phyloP scores from a whole-genome alignment of 2,329 filamentous ascomycete genomes.

The Pseudogymnoascus sp. region DNA sequence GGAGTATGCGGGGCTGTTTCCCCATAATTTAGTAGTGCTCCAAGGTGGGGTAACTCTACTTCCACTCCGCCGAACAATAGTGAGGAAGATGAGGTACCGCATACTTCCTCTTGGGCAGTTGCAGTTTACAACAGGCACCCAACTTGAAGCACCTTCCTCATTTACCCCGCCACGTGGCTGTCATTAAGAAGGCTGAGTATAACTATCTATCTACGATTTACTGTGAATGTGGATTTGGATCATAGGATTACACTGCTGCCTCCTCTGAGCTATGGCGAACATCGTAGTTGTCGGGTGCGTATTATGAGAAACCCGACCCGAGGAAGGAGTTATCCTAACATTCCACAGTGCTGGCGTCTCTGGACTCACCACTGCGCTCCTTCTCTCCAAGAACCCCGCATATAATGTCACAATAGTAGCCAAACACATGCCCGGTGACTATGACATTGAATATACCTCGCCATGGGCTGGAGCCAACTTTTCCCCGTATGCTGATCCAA shows the following conservation, averaged over 20 bases:
- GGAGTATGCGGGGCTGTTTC: slow-evolving; percentile 4
- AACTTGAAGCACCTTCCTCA: background rate
- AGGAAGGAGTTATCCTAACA: background rate
- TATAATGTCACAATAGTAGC: slow-evolving; percentile 63
- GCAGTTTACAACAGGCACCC: background rate
- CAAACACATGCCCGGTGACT: slow-evolving; percentile 90
- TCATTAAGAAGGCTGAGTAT: background rate
- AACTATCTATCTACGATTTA: background rate
- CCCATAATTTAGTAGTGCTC: background rate
- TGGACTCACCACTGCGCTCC: slow-evolving; percentile 55
- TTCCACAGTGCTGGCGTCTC: slow-evolving; percentile 51
- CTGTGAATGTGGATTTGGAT: background rate
- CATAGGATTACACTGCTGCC: background rate
- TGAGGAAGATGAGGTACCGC: background rate
- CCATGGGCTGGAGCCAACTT: slow-evolving; percentile 84
- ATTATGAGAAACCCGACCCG: background rate
- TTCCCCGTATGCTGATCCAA: slow-evolving; percentile 48
- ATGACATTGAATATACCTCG: slow-evolving; percentile 82
- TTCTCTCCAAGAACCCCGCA: slow-evolving; percentile 45
- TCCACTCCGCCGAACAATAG: background rate
- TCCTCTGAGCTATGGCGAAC: slow-evolving; percentile 17
- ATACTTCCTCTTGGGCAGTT: background rate
- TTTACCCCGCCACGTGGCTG: background rate
- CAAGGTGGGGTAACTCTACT: slow-evolving; percentile 1
- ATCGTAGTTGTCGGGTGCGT: slow-evolving; percentile 32